Evolutionary conservation across 345 rosid genomes (phyloP).

Genomic region (Brassica cretica): DNA sequence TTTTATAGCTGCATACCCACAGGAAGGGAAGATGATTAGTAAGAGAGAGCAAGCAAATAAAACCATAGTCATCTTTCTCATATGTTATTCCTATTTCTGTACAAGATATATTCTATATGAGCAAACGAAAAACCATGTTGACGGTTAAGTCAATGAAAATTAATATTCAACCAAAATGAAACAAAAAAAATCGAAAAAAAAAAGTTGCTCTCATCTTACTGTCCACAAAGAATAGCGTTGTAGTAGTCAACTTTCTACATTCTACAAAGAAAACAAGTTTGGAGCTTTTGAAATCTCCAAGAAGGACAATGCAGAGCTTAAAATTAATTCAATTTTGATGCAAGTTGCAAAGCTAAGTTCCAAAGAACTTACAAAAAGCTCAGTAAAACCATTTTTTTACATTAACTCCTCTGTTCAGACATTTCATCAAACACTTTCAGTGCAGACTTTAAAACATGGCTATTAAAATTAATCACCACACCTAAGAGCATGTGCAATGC

Average conservation of each 20-base stretch:
- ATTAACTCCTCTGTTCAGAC: background rate
- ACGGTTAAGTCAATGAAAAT: background rate
- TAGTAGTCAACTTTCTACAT: constrained; percentile 20
- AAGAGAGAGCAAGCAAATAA: constrained; percentile 8
- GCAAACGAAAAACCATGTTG: background rate
- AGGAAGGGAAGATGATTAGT: constrained; percentile 26
- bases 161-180: background rate
- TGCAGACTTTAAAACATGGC: background rate
- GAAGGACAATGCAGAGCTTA: background rate
- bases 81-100: background rate
- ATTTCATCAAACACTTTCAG: background rate
- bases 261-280: background rate
- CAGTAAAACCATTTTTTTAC: background rate
- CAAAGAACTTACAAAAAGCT: background rate
- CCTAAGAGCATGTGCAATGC: too few species aligned
- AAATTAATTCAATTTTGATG: background rate
- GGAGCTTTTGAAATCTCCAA: background rate
- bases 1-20: constrained; percentile 28
- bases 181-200: background rate
- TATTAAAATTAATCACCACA: background rate
- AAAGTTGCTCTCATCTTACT: constrained; percentile 9
- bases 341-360: background rate
- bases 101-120: background rate
- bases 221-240: constrained; percentile 30
- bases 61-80: constrained; percentile 9